Base-by-base conservation (phyloP, 257 asterid genomes). In the Lycium ferocissimum region DNA sequence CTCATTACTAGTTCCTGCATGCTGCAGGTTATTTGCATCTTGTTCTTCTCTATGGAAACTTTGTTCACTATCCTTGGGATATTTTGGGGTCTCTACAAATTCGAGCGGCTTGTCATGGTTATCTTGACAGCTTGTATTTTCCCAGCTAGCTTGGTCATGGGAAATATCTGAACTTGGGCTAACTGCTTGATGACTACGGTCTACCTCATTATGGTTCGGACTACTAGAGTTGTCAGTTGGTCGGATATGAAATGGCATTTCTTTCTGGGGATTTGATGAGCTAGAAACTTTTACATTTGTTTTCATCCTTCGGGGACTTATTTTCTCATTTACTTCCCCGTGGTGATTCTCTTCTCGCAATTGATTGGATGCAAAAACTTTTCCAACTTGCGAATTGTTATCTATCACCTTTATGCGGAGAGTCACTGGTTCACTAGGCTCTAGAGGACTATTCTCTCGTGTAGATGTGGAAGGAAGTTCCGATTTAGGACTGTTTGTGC, bases 81-180 rank as follows among this genome's bases (percentile, higher is more conserved):
- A 58, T 82, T 22, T 78, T 33, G 79, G 80, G 33, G 76, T 83
- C 79, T 73, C 86, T n/a, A 78, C 57, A 79, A 58, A 80, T 43
- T 84, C 85, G 49, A 53, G 75, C 45, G 67, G 73, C 38, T 22
- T 72, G 40, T 73, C 83, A 69, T 56, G 47, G 22, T 83, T 85
- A 87, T 13, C 66, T 75, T 87, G 83, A 37, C 80, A 80, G 85
- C 66, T 87, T 62, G 87, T 69, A 53, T 73, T 87, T 70, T 84
- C 86, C 73, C 81, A 70, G 45, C 75, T 87, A 72, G 63, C 82
- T 85, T 87, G 89, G 82, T 82, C 83, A 66, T 67, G 82, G 17
- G 83, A 49, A 83, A 82, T 35, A 63, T 85, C 88, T 22, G 83
- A 62, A 78, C 38, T 80, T 20, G 85, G 72, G 14, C 83, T 58